phyloP scores from a whole-genome alignment of 176 grass and related monocot species.

The Oropetium thomaeum region DNA sequence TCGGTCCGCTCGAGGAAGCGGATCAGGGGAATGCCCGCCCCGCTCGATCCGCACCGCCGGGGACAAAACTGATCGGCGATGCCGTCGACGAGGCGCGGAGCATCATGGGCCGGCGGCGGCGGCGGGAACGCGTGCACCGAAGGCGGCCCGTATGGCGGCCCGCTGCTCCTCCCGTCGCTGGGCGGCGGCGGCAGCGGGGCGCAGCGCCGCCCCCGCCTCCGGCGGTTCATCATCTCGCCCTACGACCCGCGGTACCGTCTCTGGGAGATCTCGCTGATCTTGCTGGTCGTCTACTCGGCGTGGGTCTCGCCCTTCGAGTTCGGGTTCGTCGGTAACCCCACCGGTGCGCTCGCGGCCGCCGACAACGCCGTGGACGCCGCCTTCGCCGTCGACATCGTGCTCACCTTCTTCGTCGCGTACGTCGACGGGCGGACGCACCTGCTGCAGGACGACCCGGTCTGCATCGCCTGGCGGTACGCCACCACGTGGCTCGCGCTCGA shows the following conservation, averaged over 20 bases:
- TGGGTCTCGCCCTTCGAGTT: slow-evolving; percentile 83
- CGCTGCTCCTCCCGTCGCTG: slow-evolving; percentile 52
- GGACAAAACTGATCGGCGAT: neutral
- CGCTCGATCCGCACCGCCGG: neutral
- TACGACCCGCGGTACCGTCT: slow-evolving; percentile 54
- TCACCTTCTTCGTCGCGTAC: slow-evolving; percentile 86
- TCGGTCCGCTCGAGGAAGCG: neutral
- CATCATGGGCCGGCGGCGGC: neutral
- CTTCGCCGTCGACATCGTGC: slow-evolving; percentile 67
- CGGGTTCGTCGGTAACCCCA: slow-evolving; percentile 44
- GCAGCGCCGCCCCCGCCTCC: slow-evolving; percentile 21
- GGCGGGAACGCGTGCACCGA: too few relatives aligned
- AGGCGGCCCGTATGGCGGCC: neutral
- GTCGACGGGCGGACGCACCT: slow-evolving; percentile 37
- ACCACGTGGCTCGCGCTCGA: slow-evolving; percentile 36
- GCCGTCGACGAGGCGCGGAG: neutral
- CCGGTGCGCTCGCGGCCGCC: slow-evolving; percentile 35
- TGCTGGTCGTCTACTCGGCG: slow-evolving; percentile 62
- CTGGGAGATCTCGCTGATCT: slow-evolving; percentile 15
- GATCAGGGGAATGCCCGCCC: neutral
- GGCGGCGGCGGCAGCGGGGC: slow-evolving; percentile 30
- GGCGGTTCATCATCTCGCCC: slow-evolving; percentile 59
- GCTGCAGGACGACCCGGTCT: slow-evolving; percentile 52
- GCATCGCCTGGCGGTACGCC: slow-evolving; percentile 53
- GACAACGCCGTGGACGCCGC: slow-evolving; percentile 60